Evolutionary conservation across 2,329 filamentous ascomycete species (phyloP).

Genomic region (Stylonectria norvegica): DNA sequence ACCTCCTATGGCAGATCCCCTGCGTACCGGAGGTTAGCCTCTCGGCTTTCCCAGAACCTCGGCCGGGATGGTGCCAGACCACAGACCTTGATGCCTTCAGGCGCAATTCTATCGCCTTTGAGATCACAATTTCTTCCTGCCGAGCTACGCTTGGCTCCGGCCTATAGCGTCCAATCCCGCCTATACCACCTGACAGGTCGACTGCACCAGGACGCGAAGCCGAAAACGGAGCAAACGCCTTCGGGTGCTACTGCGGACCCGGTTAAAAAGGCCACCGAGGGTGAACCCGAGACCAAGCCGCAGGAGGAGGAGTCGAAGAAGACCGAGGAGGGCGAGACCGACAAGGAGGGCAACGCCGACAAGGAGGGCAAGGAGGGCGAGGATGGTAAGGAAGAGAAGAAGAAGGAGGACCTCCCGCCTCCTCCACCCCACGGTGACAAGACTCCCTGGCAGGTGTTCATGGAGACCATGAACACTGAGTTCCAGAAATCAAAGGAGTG

Average conservation of each 20-base stretch:
- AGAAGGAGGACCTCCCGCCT: slow-evolving; percentile 70
- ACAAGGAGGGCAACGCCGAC: slow-evolving; percentile 45
- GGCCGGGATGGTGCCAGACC: slow-evolving; percentile 25
- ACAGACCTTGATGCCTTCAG: slow-evolving; percentile 25
- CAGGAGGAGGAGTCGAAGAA: slow-evolving; percentile 46
- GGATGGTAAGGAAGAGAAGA: slow-evolving; percentile 53
- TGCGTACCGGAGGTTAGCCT: slow-evolving; percentile 47
- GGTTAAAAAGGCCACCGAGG: slow-evolving; percentile 35
- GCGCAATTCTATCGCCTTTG: slow-evolving; percentile 36
- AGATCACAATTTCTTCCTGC: slow-evolving; percentile 44
- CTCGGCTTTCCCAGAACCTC: slow-evolving; percentile 30
- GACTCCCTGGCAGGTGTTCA: slow-evolving; percentile 98
- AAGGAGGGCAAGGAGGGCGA: slow-evolving; percentile 45
- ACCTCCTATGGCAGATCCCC: slow-evolving; percentile 44
- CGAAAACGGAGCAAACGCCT: slow-evolving; percentile 28
- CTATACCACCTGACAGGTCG: slow-evolving; percentile 32
- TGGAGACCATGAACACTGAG: slow-evolving; percentile 89
- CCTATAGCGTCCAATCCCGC: slow-evolving; percentile 28
- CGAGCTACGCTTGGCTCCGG: slow-evolving; percentile 33
- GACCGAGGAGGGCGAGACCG: slow-evolving; percentile 34
- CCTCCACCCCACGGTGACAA: slow-evolving; percentile 98
- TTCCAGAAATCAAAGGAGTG: slow-evolving; percentile 98
- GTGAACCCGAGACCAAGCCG: slow-evolving; percentile 32
- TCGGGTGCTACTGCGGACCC: slow-evolving; percentile 35
- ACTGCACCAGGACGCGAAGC: slow-evolving; percentile 33